Evolutionary conservation across 106 monocot species (phyloP).

Genomic region (Allium sativum): DNA sequence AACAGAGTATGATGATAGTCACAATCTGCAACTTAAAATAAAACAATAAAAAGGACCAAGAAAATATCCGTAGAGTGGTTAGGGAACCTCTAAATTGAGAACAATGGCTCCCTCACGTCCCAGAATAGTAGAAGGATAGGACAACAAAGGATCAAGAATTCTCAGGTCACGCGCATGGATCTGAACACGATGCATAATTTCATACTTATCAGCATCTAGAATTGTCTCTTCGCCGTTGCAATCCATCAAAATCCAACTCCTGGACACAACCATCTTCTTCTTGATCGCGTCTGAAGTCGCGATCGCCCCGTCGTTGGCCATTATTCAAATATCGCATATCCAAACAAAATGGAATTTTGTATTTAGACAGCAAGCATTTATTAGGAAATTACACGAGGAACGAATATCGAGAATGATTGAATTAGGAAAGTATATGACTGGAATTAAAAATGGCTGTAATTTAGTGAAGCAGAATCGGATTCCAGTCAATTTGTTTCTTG

Average conservation of each 20-base stretch:
- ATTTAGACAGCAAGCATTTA: no score
- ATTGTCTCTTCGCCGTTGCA: conserved; percentile 43
- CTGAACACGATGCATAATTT: conserved; percentile 88
- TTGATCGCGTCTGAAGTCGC: conserved; percentile 10
- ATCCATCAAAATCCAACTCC: conserved; percentile 82
- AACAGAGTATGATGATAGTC: neutral
- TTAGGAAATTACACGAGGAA: no score
- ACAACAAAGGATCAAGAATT: conserved; percentile 79
- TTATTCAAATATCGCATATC: conserved; percentile 4
- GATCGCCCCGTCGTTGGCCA: conserved; percentile 3
- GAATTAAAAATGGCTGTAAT: no score
- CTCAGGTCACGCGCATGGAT: conserved; percentile 82
- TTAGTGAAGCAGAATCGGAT: no score
- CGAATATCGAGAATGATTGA: no score
- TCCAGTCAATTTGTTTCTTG: no score
- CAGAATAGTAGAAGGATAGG: conserved; percentile 87
- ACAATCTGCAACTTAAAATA: no score
- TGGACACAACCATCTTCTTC: conserved; percentile 42
- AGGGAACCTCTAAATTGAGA: conserved; percentile 85
- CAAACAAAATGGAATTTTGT: neutral
- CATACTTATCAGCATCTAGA: conserved; percentile 82
- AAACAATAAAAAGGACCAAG: no score
- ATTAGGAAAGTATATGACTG: no score
- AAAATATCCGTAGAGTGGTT: no score
- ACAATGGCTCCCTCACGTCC: conserved; percentile 88